Evolutionary conservation across 345 rosid genomes (phyloP).

Genomic region (Hirschfeldia incana): DNA sequence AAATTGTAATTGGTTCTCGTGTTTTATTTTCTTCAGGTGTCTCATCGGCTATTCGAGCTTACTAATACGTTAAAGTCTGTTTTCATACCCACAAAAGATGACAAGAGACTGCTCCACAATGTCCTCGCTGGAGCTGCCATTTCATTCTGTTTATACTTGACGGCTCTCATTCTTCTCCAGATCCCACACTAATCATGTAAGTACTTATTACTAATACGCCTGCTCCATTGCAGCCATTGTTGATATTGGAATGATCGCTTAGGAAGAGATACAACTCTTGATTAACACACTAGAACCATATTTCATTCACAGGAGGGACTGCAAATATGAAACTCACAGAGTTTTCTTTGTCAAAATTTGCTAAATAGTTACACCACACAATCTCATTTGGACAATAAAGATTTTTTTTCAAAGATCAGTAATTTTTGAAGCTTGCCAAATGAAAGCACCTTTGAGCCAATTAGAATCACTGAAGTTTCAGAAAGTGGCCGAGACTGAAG

Average conservation of each 20-base stretch:
- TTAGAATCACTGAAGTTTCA: slow-evolving; percentile 16
- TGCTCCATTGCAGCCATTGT: neutral
- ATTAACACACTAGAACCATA: neutral
- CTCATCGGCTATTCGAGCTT: slow-evolving; percentile 73
- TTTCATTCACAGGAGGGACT: slow-evolving; percentile 27
- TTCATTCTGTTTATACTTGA: slow-evolving; percentile 53
- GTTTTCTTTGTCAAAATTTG: slow-evolving; percentile 19
- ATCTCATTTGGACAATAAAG: slow-evolving; percentile 26
- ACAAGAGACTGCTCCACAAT: slow-evolving; percentile 63
- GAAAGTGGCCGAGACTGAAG: slow-evolving; percentile 19
- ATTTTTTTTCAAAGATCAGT: slow-evolving; percentile 15
- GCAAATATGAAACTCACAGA: slow-evolving; percentile 19
- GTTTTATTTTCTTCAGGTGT: slow-evolving; percentile 53
- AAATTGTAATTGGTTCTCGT: slow-evolving; percentile 3
- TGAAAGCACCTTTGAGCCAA: slow-evolving; percentile 24
- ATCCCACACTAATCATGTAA: slow-evolving; percentile 58
- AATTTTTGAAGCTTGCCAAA: slow-evolving; percentile 20
- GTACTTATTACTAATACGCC: neutral
- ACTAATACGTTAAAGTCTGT: slow-evolving; percentile 69
- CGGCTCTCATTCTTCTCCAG: slow-evolving; percentile 71
- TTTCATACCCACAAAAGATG: slow-evolving; percentile 79
- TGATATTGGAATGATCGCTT: slow-evolving; percentile 1
- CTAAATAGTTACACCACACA: slow-evolving; percentile 19
- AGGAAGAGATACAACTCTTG: neutral
- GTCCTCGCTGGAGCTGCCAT: slow-evolving; percentile 61